Conservation (phyloP, 331 rosid species). For the Malus hybrid region DNA sequence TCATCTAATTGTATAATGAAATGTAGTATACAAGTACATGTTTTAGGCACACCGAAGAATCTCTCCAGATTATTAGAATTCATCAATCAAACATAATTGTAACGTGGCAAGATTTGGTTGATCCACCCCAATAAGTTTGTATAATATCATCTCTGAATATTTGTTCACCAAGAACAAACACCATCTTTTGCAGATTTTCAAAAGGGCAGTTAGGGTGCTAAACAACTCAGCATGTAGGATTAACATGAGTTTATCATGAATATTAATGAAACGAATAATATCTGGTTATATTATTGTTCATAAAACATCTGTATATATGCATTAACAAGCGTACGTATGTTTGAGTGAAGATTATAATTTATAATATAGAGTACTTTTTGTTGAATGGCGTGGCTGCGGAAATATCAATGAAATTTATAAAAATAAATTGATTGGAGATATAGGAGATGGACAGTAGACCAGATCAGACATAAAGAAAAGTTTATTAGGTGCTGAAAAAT, state of each 20-base stretch:
- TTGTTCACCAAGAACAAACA: slow-evolving; percentile 17
- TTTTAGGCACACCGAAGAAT: too few species aligned
- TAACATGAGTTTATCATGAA: background rate
- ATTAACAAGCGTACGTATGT: background rate
- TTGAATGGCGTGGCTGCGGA: too few species aligned
- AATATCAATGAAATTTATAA: background rate
- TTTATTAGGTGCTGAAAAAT: background rate
- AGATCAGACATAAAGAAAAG: background rate
- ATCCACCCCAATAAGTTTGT: background rate
- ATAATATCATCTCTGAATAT: background rate
- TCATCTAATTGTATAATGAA: too few species aligned
- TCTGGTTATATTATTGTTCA: background rate
- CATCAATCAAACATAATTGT: background rate
- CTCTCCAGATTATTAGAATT: too few species aligned
- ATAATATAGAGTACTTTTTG: too few species aligned
- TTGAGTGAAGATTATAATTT: background rate
- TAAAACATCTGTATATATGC: background rate
- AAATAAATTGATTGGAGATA: background rate
- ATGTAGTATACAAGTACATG: too few species aligned
- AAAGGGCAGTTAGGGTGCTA: slow-evolving; percentile 16
- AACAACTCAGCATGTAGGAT: slow-evolving; percentile 48
- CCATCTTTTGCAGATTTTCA: slow-evolving; percentile 16
- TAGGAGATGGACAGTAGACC: background rate
- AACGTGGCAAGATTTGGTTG: background rate
- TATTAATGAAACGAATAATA: too few species aligned